These are phyloP conservation scores for Backusella australiensis DNA, from an alignment of 192 early-diverging fungal species.

Conservation along the genomic window DNA sequence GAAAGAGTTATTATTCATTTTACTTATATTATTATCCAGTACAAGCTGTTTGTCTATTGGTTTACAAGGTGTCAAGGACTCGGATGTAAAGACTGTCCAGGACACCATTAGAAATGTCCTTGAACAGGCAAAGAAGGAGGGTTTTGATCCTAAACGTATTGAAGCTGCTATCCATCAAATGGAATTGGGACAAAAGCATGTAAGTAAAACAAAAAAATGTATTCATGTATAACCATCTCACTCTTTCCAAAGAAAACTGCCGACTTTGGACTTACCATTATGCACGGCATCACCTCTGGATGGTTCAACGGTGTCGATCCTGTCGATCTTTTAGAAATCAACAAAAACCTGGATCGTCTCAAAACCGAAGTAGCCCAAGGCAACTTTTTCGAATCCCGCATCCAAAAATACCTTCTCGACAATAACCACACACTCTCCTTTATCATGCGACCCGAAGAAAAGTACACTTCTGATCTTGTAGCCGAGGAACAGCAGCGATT, in stretches of 20 bases:
- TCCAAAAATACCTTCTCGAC: conserved; percentile 75
- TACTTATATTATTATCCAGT: conserved; percentile 10
- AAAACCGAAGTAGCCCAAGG: conserved; percentile 55
- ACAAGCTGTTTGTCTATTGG: conserved; percentile 78
- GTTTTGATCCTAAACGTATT: conserved; percentile 75
- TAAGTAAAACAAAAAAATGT: conserved; percentile 27
- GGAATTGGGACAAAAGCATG: conserved; percentile 88
- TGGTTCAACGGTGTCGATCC: conserved; percentile 92
- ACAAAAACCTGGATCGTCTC: conserved; percentile 72
- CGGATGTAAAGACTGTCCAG: conserved; percentile 69
- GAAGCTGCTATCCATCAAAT: conserved; percentile 86
- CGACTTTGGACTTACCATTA: conserved; percentile 82
- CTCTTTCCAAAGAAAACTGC: conserved; percentile 62
- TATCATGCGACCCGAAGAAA: conserved; percentile 76
- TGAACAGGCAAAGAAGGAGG: conserved; percentile 60
- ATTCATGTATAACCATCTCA: background rate
- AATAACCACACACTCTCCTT: conserved; percentile 79
- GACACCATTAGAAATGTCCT: conserved; percentile 69
- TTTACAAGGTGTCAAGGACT: conserved; percentile 77
- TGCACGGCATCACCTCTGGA: conserved; percentile 71
- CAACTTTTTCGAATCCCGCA: conserved; percentile 70
- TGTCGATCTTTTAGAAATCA: conserved; percentile 76
- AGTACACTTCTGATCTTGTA: conserved; percentile 57
- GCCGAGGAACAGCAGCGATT: conserved; percentile 69
- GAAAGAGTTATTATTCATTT: background rate